phyloP scores from a whole-genome alignment of 2,329 filamentous ascomycete species.

The Aaosphaeria arxii region DNA sequence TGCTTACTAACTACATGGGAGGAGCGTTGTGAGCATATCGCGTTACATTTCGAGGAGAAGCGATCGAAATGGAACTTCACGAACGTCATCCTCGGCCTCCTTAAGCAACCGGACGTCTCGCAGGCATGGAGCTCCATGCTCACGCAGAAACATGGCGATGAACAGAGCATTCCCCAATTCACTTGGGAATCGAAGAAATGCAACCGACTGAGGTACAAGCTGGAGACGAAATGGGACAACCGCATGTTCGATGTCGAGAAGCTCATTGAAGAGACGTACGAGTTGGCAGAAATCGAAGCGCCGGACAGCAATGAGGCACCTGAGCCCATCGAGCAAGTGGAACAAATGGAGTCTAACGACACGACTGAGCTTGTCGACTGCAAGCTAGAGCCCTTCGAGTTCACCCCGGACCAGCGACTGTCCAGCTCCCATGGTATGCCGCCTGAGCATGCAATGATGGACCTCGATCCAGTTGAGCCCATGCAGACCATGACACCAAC shows the following conservation, averaged over 20 bases:
- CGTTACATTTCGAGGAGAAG: slow-evolving; percentile 65
- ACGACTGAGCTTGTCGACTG: slow-evolving; percentile 31
- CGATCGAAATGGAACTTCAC: slow-evolving; percentile 68
- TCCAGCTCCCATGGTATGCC: slow-evolving; percentile 29
- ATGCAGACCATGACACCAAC: slow-evolving; percentile 16
- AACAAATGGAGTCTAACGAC: slow-evolving; percentile 18
- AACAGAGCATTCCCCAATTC: slow-evolving; percentile 41
- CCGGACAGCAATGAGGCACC: slow-evolving; percentile 16
- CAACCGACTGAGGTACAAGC: slow-evolving; percentile 61
- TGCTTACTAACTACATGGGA: slow-evolving; percentile 62
- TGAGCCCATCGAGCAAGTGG: slow-evolving; percentile 10
- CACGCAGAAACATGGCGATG: slow-evolving; percentile 53
- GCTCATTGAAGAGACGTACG: slow-evolving; percentile 59
- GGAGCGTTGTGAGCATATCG: slow-evolving; percentile 66
- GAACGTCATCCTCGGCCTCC: slow-evolving; percentile 63
- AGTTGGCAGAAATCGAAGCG: slow-evolving; percentile 43
- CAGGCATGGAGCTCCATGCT: slow-evolving; percentile 61
- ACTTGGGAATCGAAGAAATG: slow-evolving; percentile 64
- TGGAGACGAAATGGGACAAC: slow-evolving; percentile 62
- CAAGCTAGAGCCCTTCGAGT: slow-evolving; percentile 33
- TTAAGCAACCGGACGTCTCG: slow-evolving; percentile 63
- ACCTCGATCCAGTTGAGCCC: slow-evolving; percentile 32
- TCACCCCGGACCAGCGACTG: slow-evolving; percentile 19
- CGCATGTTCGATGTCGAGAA: slow-evolving; percentile 52
- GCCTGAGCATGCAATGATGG: slow-evolving; percentile 33